Conservation (phyloP, 495 filamentous ascomycete genomes). For the Podospora pseudocomata region DNA sequence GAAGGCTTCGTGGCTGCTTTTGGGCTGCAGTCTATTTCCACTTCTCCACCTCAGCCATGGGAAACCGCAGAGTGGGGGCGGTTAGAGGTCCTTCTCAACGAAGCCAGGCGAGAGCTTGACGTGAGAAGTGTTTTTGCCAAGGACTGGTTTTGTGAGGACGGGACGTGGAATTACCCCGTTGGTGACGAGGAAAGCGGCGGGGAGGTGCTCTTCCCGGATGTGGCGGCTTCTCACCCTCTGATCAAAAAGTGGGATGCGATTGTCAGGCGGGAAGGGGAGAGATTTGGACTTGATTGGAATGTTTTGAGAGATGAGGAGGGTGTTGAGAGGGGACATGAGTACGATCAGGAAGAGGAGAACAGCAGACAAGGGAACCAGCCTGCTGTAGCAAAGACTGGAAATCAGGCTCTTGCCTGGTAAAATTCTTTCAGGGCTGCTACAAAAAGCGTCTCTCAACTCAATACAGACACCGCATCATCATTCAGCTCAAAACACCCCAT, state of each 20-base stretch:
- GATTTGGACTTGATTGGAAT: constrained; percentile 42
- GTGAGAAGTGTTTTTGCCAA: constrained; percentile 60
- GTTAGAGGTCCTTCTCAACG: constrained; percentile 40
- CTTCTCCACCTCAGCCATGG: constrained; percentile 11
- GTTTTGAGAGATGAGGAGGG: constrained; percentile 26
- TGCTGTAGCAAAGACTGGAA: neutral
- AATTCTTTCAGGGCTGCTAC: neutral
- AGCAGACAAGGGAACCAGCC: constrained; percentile 5
- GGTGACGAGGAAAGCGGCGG: constrained; percentile 28
- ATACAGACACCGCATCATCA: neutral
- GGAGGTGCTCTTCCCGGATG: constrained; percentile 32
- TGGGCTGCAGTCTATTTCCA: constrained; percentile 24
- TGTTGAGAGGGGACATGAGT: constrained; percentile 8
- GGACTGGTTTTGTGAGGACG: constrained; percentile 57
- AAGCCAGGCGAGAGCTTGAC: constrained; percentile 58
- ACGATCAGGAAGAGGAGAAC: constrained; percentile 1
- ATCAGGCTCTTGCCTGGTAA: neutral
- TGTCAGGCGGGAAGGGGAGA: constrained; percentile 40
- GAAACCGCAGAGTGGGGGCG: constrained; percentile 19
- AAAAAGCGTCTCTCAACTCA: too few relatives aligned
- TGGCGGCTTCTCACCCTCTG: constrained; percentile 59
- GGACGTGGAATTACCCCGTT: constrained; percentile 60
- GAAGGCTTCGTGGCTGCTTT: constrained; percentile 53
- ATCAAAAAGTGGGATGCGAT: constrained; percentile 52
- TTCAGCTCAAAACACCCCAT: neutral